These are phyloP conservation scores for Naganishia antarctica DNA, from an alignment of 768 basidiomycete genomes.

Conservation along the genomic window DNA sequence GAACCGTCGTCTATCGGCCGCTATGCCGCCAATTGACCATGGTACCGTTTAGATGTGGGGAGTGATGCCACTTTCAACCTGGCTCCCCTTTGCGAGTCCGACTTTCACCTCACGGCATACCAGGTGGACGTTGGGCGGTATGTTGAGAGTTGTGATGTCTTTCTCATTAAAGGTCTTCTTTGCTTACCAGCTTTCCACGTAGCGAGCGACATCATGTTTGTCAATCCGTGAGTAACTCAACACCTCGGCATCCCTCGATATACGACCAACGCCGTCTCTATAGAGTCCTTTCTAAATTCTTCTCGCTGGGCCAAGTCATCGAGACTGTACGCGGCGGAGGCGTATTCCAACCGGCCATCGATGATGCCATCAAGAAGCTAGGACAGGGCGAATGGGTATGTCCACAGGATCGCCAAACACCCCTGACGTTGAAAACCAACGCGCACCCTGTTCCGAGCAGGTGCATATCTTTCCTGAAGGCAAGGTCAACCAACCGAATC, in stretches of 20 bases:
- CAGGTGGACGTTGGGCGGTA: slow-evolving; percentile 77
- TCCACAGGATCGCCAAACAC: too few relatives aligned
- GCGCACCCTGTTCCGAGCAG: too few relatives aligned
- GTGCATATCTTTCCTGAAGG: slow-evolving; percentile 89
- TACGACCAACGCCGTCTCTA: slow-evolving; percentile 29
- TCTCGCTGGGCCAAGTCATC: slow-evolving; percentile 80
- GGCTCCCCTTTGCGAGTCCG: slow-evolving; percentile 53
- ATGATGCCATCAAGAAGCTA: slow-evolving; percentile 73
- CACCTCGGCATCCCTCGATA: slow-evolving; percentile 9
- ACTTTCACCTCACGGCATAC: slow-evolving; percentile 48
- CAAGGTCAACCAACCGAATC: slow-evolving; percentile 65
- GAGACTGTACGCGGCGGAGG: slow-evolving; percentile 90
- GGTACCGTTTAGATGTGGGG: slow-evolving; percentile 72
- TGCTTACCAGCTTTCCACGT: background rate
- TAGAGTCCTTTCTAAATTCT: slow-evolving; percentile 78
- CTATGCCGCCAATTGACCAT: too few relatives aligned
- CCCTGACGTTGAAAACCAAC: too few relatives aligned
- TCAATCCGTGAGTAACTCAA: slow-evolving; percentile 64
- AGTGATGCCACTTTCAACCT: slow-evolving; percentile 63
- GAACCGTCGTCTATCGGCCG: too few relatives aligned
- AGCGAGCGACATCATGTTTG: slow-evolving; percentile 90
- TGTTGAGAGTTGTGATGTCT: slow-evolving; percentile 13
- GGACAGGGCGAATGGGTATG: slow-evolving; percentile 80
- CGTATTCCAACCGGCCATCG: slow-evolving; percentile 78
- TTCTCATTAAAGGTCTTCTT: background rate